Base-by-base conservation (phyloP, 768 basidiomycete genomes). In the Boletus pseudopeckii region DNA sequence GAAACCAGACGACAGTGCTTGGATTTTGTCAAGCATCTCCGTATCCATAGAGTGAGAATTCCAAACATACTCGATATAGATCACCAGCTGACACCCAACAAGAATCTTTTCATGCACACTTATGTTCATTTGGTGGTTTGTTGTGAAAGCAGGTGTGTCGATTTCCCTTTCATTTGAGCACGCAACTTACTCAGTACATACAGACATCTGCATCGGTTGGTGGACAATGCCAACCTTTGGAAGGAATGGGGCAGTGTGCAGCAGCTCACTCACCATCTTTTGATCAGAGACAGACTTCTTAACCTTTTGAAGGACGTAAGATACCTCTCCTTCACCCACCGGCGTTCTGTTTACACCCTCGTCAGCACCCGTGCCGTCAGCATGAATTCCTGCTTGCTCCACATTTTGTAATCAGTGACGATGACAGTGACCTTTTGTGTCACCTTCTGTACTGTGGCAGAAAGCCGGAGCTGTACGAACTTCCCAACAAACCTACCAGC, bases 61-160 rank as follows among this genome's bases (percentile, higher is more conserved):
- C 2, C 13, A 48, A 14, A 8, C 18, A 28, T 43, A 4, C 33
- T 38, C 52, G 4, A 17, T 10, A 2, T 33, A 26, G 18, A 15
- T n/a, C 3, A 18, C 41, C 32, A 22, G 30, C 52, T 64, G 46
- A 68, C 47, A 7, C 15, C 10, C 36, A 15, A 34, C 46, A 42
- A 69, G 67, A n/a, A 59, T 48, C 52, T 71, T 28, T 64, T 67
- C 20, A 46, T 62, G 53, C 45, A 71, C 34, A 57, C 55, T 4
- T 71, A 59, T 42, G 39, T 58, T 17, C 67, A 71, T 47, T 7
- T 67, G 24, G 38, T 39, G n/a, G 42, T 13, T 13, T 71, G 67
- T 48, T 58, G 53, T 41, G 7, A 14, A 18, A 7, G 50, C 45
- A 13, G 48, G 66, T 56, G 7, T 37, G 46, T 44, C 15, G 7